phyloP scores from a whole-genome alignment of 78 protist genomes.

The Cavenderia fasciculata region DNA sequence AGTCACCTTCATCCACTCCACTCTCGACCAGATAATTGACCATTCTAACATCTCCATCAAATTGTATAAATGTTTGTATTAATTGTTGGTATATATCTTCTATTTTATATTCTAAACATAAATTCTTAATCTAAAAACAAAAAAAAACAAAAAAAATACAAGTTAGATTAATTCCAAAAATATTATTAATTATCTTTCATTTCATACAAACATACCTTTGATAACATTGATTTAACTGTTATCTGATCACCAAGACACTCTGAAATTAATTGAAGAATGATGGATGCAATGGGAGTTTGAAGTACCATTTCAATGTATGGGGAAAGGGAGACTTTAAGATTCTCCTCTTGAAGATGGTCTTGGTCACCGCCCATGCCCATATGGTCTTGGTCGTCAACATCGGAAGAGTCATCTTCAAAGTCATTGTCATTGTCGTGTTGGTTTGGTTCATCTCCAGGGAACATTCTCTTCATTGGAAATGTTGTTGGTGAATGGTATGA shows the following conservation, averaged over 20 bases:
- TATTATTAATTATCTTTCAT: background rate
- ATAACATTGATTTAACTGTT: slow-evolving; percentile 29
- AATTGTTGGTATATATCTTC: slow-evolving; percentile 19
- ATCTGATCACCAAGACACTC: slow-evolving; percentile 41
- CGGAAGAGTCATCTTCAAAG: background rate
- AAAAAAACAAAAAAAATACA: background rate
- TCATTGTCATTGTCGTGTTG: background rate
- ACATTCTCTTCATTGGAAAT: background rate
- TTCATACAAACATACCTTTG: slow-evolving; percentile 28
- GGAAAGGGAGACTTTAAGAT: background rate
- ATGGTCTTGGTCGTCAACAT: slow-evolving; percentile 15
- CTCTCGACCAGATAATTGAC: slow-evolving; percentile 35
- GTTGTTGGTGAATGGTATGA: background rate
- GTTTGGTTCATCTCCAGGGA: background rate
- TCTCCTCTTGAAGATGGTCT: slow-evolving; percentile 22
- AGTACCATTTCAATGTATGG: slow-evolving; percentile 21
- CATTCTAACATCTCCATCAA: slow-evolving; percentile 68
- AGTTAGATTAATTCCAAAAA: background rate
- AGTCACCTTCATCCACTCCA: slow-evolving; percentile 25
- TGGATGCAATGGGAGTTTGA: background rate
- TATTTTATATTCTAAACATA: slow-evolving; percentile 5
- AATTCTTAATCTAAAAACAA: slow-evolving; percentile 1
- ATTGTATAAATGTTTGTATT: slow-evolving; percentile 17
- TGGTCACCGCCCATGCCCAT: slow-evolving; percentile 1
- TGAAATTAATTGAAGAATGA: slow-evolving; percentile 7